Conservation (phyloP, 768 basidiomycete genomes). For the Tulasnella sp. region DNA sequence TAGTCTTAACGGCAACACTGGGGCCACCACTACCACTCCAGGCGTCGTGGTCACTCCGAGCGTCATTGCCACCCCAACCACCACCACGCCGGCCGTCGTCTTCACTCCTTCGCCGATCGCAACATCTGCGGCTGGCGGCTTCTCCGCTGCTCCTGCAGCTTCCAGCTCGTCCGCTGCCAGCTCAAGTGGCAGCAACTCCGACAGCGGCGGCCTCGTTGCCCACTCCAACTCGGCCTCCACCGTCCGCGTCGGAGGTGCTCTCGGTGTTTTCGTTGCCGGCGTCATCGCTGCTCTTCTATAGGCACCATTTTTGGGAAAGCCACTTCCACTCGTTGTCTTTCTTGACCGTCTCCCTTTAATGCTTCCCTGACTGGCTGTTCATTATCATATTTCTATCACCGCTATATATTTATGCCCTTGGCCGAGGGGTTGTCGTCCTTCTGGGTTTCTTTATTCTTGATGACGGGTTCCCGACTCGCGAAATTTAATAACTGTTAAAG, state of each 20-base stretch:
- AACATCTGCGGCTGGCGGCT: not conserved
- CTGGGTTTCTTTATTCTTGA: not conserved
- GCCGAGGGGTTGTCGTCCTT: not conserved
- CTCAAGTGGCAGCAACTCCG: not conserved
- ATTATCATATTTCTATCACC: not conserved
- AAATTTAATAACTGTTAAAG: not conserved
- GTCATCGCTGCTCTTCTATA: not conserved
- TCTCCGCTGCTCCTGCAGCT: not conserved
- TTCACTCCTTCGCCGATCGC: not conserved
- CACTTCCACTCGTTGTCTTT: not conserved
- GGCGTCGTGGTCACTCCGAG: not conserved
- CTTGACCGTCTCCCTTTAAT: not conserved
- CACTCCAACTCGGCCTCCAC: not conserved
- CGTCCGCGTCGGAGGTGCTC: not conserved
- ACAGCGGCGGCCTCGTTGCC: not conserved
- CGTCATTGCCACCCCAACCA: constrained; percentile 5
- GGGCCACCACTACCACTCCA: not conserved
- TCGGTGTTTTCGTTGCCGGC: not conserved
- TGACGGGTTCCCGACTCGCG: not conserved
- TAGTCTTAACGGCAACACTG: not conserved
- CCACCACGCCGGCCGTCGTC: not conserved
- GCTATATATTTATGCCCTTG: not conserved
- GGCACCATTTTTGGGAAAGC: not conserved
- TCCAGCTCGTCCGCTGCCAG: not conserved
- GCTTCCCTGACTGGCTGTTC: not conserved